Evolutionary conservation across 2,329 filamentous ascomycete genomes (phyloP).

Genomic region (Aciculosporium take): DNA sequence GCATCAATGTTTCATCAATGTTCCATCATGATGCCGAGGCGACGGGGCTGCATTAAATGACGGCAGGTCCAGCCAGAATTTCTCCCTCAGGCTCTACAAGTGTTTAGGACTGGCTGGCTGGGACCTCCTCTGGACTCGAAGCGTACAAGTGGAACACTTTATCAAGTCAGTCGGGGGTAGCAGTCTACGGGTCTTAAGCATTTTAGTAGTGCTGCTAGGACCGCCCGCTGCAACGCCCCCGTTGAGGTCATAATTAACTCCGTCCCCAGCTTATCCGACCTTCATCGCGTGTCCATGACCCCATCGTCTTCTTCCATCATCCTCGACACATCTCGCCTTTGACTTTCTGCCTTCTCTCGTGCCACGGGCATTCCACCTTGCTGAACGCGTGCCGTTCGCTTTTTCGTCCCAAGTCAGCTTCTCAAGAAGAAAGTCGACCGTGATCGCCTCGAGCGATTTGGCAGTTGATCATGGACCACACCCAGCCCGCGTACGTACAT

Average conservation of each 20-base stretch:
- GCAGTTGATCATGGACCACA: slow-evolving; percentile 9
- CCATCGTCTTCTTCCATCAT: slow-evolving; percentile 5
- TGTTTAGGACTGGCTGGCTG: too few species aligned
- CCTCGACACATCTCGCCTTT: slow-evolving; percentile 1
- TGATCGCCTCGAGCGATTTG: slow-evolving; percentile 6
- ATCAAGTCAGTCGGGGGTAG: too few species aligned
- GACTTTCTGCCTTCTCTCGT: not conserved
- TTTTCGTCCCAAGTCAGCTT: not conserved
- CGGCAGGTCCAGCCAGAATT: too few species aligned
- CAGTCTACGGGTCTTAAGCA: too few species aligned
- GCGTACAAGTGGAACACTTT: too few species aligned
- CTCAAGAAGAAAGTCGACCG: not conserved
- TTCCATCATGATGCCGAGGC: too few species aligned
- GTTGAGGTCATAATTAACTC: slow-evolving; percentile 9
- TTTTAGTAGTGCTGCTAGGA: not conserved
- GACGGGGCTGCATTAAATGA: too few species aligned
- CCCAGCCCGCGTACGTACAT: slow-evolving; percentile 7
- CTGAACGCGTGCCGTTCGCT: not conserved
- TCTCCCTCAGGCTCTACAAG: too few species aligned
- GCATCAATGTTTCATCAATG: too few species aligned
- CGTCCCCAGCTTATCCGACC: slow-evolving; percentile 9
- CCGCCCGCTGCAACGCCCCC: not conserved
- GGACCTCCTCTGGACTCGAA: too few species aligned
- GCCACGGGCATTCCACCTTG: not conserved
- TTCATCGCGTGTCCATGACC: slow-evolving; percentile 1